Evolutionary conservation across 495 filamentous ascomycete genomes (phyloP), one percentile per base, ranked within the genome.

Genomic region (Penicillium canariense): DNA sequence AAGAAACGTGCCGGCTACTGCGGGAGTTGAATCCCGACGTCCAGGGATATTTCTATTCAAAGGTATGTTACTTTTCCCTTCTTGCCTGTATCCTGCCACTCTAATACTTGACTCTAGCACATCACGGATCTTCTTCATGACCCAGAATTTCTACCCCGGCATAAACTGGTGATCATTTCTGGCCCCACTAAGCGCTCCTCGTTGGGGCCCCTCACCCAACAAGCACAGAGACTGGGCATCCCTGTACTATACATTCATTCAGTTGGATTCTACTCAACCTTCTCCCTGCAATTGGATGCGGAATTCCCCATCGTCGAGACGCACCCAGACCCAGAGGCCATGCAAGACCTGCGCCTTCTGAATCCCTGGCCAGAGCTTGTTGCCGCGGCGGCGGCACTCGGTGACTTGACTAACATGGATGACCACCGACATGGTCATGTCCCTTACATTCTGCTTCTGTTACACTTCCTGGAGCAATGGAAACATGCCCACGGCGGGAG

Each of bases 1-100:
- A 89, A 64, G 82, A 87, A 59, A 84, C 85, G 30, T 87, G 87
- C 48, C 84, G 82, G 52, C 75, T 91, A 42, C 72, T 99, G 49
- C 79, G 81, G 60, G 94, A 99, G 74, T 74, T 99, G 43, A 99
- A 99, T 67, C 94, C 94, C n/a, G 95, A 97, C 63, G 93, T 96
- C 14, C 72, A 89, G 42, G 92, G 91, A 18, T 65, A 73, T 77
- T 69, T 69, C 65, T 55, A 77, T 75, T 56, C 84, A 72, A 66
- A 74, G 76, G 68, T 68, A 63, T 48, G 53, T 55, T 35, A n/a
- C 28, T 27, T 38, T 10, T 38, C 26, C 23, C 10, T 9, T 25
- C 1, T 3, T 12, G 4, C n/a, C 28, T 9, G 15, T 23, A 12
- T 4, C 6, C 32, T 17, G 20, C 32, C 11, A 25, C 49, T 30